Evolutionary conservation across 495 filamentous ascomycete genomes (phyloP).

Genomic region (Achaetomiella virescens): DNA sequence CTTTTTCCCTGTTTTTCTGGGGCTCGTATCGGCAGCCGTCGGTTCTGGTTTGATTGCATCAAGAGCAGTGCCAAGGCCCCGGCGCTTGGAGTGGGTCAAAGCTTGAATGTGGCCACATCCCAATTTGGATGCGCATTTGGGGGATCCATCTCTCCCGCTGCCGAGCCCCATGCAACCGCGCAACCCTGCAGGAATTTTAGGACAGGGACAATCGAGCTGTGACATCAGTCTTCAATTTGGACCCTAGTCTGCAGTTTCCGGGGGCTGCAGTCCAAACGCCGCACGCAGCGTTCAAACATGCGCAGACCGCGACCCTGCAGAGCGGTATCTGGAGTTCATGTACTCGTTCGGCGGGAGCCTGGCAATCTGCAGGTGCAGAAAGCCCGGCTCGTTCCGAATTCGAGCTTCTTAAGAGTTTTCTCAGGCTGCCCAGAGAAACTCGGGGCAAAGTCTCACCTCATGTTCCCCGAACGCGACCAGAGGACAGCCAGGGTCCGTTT

Average conservation of each 20-base stretch:
- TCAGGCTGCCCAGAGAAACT: too few species aligned
- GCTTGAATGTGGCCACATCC: constrained; percentile 4
- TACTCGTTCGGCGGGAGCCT: neutral
- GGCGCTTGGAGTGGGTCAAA: neutral
- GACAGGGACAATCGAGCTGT: neutral
- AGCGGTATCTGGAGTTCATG: neutral
- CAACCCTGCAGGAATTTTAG: too few species aligned
- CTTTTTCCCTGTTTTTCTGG: neutral
- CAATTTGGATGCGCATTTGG: neutral
- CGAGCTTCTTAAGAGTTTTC: too few species aligned
- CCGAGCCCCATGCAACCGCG: neutral
- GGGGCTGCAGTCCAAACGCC: neutral
- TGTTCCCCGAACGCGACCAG: too few species aligned
- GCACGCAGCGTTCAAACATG: neutral
- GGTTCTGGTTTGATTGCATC: constrained; percentile 17
- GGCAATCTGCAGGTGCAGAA: neutral
- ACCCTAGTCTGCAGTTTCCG: neutral
- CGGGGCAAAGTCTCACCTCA: too few species aligned
- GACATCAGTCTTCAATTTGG: constrained; percentile 3
- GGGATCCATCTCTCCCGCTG: neutral
- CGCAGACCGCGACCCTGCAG: constrained; percentile 1
- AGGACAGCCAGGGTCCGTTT: too few species aligned
- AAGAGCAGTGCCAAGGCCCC: constrained; percentile 7
- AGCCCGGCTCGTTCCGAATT: too few species aligned
- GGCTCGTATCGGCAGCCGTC: constrained; percentile 11